Evolutionary conservation across 2,329 filamentous ascomycete genomes (phyloP).

Genomic region (Mycosphaerella sp.): DNA sequence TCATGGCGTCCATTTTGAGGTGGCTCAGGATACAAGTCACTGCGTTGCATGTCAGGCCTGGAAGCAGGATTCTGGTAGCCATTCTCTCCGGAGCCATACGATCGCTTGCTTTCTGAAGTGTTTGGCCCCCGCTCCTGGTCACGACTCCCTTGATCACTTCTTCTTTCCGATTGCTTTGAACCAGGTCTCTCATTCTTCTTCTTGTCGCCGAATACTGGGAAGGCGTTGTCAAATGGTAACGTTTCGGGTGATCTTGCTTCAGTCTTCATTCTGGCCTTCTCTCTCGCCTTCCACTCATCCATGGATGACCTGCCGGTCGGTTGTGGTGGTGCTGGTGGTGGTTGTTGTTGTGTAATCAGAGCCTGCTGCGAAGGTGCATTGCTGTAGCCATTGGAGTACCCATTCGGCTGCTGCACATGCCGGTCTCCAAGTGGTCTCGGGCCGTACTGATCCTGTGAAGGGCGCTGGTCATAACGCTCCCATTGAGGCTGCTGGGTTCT

Average conservation of each 20-base stretch:
- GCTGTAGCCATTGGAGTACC: neutral
- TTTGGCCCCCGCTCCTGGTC: slow-evolving; percentile 17
- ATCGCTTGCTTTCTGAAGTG: slow-evolving; percentile 9
- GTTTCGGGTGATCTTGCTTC: slow-evolving; percentile 27
- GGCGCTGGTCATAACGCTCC: slow-evolving; percentile 4
- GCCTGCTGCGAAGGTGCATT: slow-evolving; percentile 1
- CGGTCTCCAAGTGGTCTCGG: neutral
- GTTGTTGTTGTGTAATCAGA: neutral
- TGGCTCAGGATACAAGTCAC: neutral
- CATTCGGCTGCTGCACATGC: neutral
- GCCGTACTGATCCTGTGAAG: slow-evolving; percentile 3
- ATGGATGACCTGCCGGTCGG: slow-evolving; percentile 25
- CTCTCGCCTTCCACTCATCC: slow-evolving; percentile 33
- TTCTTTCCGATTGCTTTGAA: slow-evolving; percentile 16
- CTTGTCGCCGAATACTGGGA: slow-evolving; percentile 40
- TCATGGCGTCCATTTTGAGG: neutral
- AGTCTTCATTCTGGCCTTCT: slow-evolving; percentile 30
- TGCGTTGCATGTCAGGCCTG: neutral
- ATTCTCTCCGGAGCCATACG: slow-evolving; percentile 13
- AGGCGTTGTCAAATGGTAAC: slow-evolving; percentile 42
- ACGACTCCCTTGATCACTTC: slow-evolving; percentile 22
- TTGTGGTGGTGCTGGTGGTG: neutral
- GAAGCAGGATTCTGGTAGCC: slow-evolving; percentile 7
- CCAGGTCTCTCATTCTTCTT: slow-evolving; percentile 24
- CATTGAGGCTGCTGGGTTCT: slow-evolving; percentile 6